Evolutionary conservation across 2,329 filamentous ascomycete genomes (phyloP), one percentile per base, ranked within the genome.

Genomic region (Arthrobotrys pseudoclavata): DNA sequence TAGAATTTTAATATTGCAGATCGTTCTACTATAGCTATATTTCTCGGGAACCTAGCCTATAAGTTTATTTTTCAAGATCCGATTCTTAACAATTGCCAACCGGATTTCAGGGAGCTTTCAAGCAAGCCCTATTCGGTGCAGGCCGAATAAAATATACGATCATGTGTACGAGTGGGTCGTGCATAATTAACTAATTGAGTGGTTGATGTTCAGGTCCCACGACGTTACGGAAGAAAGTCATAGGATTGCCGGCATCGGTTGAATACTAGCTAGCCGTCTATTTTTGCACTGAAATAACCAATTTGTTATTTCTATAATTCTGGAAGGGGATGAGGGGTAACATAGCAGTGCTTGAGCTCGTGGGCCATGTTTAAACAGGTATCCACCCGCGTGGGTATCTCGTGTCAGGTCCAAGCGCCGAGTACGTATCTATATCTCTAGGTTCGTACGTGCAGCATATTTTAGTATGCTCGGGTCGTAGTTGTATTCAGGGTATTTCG

Each of bases 91-190:
- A 42, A 2, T 60, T n/a, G 10, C 18, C 13, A 31, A 10, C 29
- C 20, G 12, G 5, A 15, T 42, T 42, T 22, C 26, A 10, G 52
- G 7, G 31, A 45, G 6, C 26, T 34, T 57, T 40, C 29, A 7
- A 20, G 34, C 20, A 60, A 42, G 18, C 31, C 20, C 18, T 20
- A 45, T 9, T 60, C 55, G 13, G 34, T n/a, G 34, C 34, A 40
- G 9, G 7, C 52, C 29, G 52, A 34, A 57, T 57, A 34, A 29
- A n/a, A 57, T 15, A 42, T 12, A 24, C 18, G 31, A 26, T 60
- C 55, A 60, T 60, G 55, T 60, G 55, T 60, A 42, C 20, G 34
- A 26, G 55, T 60, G 55, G 55, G 55, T 26, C 31, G 34, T 60
- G 34, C 18, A 20, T 34, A 9, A 9, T 34, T 60, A 26, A 60